Base-by-base conservation (phyloP, 495 filamentous ascomycete genomes). In the Penicillium coprophilum region DNA sequence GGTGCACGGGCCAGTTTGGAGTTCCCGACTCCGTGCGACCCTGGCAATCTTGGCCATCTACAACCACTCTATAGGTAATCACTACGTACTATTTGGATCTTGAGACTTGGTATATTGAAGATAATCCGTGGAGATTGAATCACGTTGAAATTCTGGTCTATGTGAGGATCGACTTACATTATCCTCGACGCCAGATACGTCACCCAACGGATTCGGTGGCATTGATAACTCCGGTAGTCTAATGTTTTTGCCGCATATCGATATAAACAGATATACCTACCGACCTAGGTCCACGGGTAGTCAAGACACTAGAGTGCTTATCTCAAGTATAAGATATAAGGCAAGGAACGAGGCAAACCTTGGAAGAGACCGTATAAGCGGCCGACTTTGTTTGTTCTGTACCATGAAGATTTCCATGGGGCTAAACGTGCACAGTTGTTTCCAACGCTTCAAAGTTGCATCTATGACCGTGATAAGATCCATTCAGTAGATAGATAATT, bases 1-100 rank as follows among this genome's bases (percentile, higher is more conserved):
- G 39, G 58, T 30, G 66, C 66, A 68, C 66, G 52, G 66, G 39
- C 66, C 66, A 66, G 27, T 21, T 50, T 43, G 55, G 55, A 40
- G 46, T 56, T 56, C 46, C 45, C 38, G 44, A 41, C 45, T 39
- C 21, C 1, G 27, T 32, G 36, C n/a, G 34, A 51, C 20, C 3
- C 13, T 27, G 44, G 10, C 46, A n/a, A 15, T 24, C 27, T 48
- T 13, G 21, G 8, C 34, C 32, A 50, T 41, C 32, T 40, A 47
- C 15, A 36, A 28, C 38, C 36, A 27, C 23, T 50, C 32, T 21
- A 50, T 23, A 46, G 21, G 12, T 20, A 38, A 38, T 38, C 34
- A 17, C n/a, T 38, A 38, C n/a, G 9, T 3, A 38, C 34, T 17
- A 38, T 38, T 15, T 38, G 8, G 34, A 17, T 38, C 6, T 32